Conservation (phyloP, 805 yeast species). For the Sugiyamaella mastotermitis region DNA sequence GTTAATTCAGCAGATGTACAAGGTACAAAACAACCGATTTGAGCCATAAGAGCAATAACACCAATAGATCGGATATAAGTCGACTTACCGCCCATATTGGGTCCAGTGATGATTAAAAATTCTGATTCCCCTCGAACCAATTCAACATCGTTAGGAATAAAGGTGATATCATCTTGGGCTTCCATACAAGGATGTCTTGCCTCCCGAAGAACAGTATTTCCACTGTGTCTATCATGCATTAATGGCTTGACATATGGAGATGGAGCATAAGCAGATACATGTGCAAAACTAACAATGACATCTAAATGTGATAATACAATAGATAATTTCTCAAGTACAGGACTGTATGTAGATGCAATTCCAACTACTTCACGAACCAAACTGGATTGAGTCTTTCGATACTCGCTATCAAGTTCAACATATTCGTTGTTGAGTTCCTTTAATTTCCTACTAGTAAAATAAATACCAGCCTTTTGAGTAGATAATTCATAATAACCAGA, state of each 20-base stretch:
- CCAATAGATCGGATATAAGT: conserved; percentile 89
- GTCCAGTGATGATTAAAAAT: conserved; percentile 86
- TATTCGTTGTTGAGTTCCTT: conserved; percentile 55
- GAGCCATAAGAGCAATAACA: conserved; percentile 79
- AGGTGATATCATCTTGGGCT: conserved; percentile 82
- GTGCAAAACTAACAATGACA: conserved; percentile 80
- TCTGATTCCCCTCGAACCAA: conserved; percentile 53
- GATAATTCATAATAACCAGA: conserved; percentile 68
- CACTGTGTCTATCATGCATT: conserved; percentile 48
- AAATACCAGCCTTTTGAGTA: conserved; percentile 93
- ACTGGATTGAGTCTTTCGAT: conserved; percentile 67
- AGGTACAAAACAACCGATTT: conserved; percentile 87
- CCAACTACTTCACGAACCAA: conserved; percentile 78
- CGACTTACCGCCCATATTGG: conserved; percentile 97
- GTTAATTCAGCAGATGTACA: conserved; percentile 70
- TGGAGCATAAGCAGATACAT: conserved; percentile 76
- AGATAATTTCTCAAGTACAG: conserved; percentile 66
- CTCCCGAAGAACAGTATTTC: conserved; percentile 47
- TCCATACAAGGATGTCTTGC: conserved; percentile 96
- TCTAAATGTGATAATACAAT: conserved; percentile 67
- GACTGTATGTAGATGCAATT: conserved; percentile 75
- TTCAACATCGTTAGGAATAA: conserved; percentile 84
- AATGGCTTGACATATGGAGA: conserved; percentile 71
- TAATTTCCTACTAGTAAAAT: conserved; percentile 70
- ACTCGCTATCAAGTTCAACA: conserved; percentile 53